Conservation (phyloP, 495 filamentous ascomycete species). For the Eremomyces bilateralis region DNA sequence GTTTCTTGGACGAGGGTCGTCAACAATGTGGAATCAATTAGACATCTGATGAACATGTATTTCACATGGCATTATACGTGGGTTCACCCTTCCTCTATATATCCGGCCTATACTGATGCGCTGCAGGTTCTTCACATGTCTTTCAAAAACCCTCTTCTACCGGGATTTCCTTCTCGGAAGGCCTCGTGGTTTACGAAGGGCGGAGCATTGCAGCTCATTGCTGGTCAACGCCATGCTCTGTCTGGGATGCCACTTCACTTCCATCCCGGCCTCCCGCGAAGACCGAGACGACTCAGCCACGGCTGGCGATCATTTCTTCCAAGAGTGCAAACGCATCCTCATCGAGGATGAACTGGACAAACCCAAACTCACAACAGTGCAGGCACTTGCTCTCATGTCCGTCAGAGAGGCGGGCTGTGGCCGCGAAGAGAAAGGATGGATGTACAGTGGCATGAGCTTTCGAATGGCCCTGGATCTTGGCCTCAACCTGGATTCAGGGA, state of each 20-base stretch:
- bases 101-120: too few relatives aligned
- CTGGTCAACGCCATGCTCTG: slow-evolving; percentile 94
- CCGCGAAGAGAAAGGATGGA: slow-evolving; percentile 88
- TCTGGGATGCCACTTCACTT: slow-evolving; percentile 90
- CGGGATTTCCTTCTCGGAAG: slow-evolving; percentile 58
- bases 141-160: slow-evolving; percentile 78
- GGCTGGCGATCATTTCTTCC: slow-evolving; percentile 92
- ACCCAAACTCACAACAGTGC: slow-evolving; percentile 77
- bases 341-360: slow-evolving; percentile 89
- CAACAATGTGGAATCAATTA: slow-evolving; percentile 50
- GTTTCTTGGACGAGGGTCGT: slow-evolving; percentile 80
- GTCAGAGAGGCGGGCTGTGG: slow-evolving; percentile 92
- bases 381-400: slow-evolving; percentile 88
- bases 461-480: slow-evolving; percentile 95
- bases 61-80: slow-evolving; percentile 97
- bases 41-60: slow-evolving; percentile 89
- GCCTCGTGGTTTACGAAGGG: slow-evolving; percentile 22
- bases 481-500: slow-evolving; percentile 64
- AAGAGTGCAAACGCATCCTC: slow-evolving; percentile 75
- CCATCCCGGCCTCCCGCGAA: slow-evolving; percentile 42
- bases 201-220: slow-evolving; percentile 62
- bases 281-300: slow-evolving; percentile 54
- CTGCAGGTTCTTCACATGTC: slow-evolving; percentile 82
- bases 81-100: too few relatives aligned
- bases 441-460: slow-evolving; percentile 95